Percentiles rank a stretch among this genome's conserved stretches.
Evolutionary conservation across 345 rosid species (phyloP).

Genomic region (Citrus hindsii): DNA sequence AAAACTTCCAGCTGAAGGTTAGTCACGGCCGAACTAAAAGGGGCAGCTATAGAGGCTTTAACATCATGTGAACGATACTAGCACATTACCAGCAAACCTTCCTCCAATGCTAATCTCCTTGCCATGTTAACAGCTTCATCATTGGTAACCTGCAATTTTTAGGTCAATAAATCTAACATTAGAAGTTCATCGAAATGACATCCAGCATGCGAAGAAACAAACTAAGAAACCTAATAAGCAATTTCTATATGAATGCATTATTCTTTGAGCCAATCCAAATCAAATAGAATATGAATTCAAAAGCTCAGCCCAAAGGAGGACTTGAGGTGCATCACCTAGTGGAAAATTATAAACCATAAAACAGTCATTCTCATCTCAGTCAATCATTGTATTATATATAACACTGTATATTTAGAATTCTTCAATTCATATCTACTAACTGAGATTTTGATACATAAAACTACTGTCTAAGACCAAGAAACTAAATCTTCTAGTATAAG

Average conservation of each 20-base stretch:
- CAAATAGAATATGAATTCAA: neutral
- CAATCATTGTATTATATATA: neutral
- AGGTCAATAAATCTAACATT: neutral
- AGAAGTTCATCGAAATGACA: neutral
- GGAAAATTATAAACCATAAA: neutral
- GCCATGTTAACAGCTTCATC: constrained; percentile 90
- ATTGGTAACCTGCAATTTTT: constrained; percentile 55
- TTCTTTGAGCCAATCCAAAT: neutral
- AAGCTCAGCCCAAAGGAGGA: neutral
- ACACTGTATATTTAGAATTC: neutral
- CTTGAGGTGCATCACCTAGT: neutral
- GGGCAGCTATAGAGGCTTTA: neutral
- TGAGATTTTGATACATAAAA: neutral
- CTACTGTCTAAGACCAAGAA: neutral
- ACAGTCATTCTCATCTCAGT: neutral
- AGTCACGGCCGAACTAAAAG: neutral
- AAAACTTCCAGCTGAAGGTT: neutral
- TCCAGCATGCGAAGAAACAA: neutral
- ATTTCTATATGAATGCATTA: neutral
- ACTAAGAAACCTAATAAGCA: neutral
- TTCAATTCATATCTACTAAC: neutral
- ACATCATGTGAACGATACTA: constrained; percentile 1
- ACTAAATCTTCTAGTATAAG: neutral
- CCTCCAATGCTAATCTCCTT: constrained; percentile 82
- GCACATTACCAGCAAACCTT: constrained; percentile 81